Percentiles rank a stretch among this genome's conserved stretches.
Conservation (phyloP, 2,329 filamentous ascomycete species). For the Colletotrichum lindemuthianum region DNA sequence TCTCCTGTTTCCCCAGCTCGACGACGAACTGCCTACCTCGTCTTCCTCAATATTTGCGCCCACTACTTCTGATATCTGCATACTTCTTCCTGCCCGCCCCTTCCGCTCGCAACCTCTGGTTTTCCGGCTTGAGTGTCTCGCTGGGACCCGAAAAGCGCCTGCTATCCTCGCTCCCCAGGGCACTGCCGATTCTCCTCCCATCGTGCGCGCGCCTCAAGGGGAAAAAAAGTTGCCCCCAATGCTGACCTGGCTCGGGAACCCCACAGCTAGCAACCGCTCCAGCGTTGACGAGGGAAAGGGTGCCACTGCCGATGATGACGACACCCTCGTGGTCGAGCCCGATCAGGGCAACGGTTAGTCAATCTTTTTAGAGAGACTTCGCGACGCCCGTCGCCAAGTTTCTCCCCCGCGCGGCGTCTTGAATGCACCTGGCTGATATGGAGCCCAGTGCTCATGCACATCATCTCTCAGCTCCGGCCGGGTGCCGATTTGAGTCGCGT, state of each 20-base stretch:
- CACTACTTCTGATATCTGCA: background rate
- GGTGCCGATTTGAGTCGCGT: conserved; percentile 95
- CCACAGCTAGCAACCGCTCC: conserved; percentile 58
- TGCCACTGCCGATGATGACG: conserved; percentile 66
- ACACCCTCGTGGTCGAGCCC: conserved; percentile 85
- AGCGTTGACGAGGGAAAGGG: conserved; percentile 65
- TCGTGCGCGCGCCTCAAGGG: conserved; percentile 18
- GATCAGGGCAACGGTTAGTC: conserved; percentile 92
- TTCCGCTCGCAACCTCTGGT: background rate
- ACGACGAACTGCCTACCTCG: background rate
- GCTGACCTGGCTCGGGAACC: conserved; percentile 54
- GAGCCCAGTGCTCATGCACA: conserved; percentile 84
- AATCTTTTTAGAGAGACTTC: conserved; percentile 16
- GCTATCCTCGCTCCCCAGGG: conserved; percentile 22
- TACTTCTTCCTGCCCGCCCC: background rate
- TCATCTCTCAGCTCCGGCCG: conserved; percentile 95
- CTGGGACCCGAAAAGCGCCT: conserved; percentile 18
- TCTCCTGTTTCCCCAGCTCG: conserved; percentile 1
- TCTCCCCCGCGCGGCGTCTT: conserved; percentile 4
- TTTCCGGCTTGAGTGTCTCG: conserved; percentile 15
- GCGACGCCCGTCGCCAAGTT: background rate
- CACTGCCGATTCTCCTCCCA: conserved; percentile 23
- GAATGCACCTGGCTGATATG: conserved; percentile 18
- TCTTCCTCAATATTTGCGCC: background rate
- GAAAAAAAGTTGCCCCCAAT: conserved; percentile 41